Percentiles rank a stretch among this genome's conserved stretches.
Conservation (phyloP, 1,284 basidiomycete species). For the Trametes hirsuta region DNA sequence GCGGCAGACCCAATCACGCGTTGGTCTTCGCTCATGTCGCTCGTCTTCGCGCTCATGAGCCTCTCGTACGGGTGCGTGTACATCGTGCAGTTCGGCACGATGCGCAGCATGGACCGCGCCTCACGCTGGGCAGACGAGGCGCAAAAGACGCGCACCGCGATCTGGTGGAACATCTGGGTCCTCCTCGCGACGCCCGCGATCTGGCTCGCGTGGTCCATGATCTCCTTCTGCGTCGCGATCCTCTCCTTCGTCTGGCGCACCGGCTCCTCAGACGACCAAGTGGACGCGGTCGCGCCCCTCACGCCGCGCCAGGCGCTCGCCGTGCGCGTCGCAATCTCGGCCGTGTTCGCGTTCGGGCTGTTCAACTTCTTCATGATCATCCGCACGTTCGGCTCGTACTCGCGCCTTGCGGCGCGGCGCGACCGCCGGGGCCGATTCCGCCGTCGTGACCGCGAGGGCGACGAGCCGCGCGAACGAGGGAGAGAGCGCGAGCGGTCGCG, state of each 20-base stretch:
- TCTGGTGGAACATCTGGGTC: constrained; percentile 84
- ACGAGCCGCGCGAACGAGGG: constrained; percentile 13
- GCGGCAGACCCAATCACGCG: constrained; percentile 66
- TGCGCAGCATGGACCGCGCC: constrained; percentile 78
- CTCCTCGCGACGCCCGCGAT: constrained; percentile 72
- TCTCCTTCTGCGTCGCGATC: constrained; percentile 69
- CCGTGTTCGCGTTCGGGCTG: constrained; percentile 59
- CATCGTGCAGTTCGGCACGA: constrained; percentile 76
- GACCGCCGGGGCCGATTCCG: constrained; percentile 24
- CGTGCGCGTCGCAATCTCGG: constrained; percentile 60
- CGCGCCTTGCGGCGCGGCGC: constrained; percentile 31
- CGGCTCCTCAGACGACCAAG: constrained; percentile 52
- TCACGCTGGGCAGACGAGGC: constrained; percentile 82
- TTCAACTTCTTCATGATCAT: constrained; percentile 67
- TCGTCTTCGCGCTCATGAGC: constrained; percentile 73
- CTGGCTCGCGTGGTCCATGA: constrained; percentile 80
- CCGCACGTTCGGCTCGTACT: constrained; percentile 63
- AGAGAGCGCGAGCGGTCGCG: constrained; percentile 20
- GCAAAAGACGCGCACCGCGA: constrained; percentile 60
- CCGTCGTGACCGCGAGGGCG: constrained; percentile 8
- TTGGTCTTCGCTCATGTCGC: constrained; percentile 65
- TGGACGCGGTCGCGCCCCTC: constrained; percentile 33
- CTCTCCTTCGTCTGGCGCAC: constrained; percentile 75
- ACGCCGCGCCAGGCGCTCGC: constrained; percentile 43
- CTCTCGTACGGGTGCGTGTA: constrained; percentile 77